Base-by-base conservation (phyloP, 75 land plant genomes). In the Chamaecyparis obtusa region DNA sequence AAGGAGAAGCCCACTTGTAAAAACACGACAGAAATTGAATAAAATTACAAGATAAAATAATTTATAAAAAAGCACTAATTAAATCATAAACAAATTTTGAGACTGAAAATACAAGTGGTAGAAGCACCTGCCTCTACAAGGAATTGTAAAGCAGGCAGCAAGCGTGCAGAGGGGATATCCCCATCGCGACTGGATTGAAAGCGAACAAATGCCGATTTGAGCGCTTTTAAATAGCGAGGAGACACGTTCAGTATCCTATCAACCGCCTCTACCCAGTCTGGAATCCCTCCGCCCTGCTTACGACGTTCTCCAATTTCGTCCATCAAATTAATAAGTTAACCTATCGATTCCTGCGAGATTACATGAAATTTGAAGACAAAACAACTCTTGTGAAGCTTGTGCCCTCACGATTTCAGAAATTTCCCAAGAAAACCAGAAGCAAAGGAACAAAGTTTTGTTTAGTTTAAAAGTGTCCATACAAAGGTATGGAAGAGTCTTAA, bases 61-160 rank as follows among this genome's bases (percentile, higher is more conserved):
- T 75, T 35, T 13, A 3, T 5, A 11, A 1, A 51, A 51, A 33
- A 64, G 1, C 46, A 1, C 33, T 3, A 11, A 35, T 19, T 43
- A 48, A 30, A 54, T n/a, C 41, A 17, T 17, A 49, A 83, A 14
- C 17, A 32, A 39, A 85, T 17, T 21, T 64, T 24, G 48, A 60
- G 60, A 33, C 14, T 33, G 83, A 8, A 87, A 44, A 48, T 24
- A 19, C 51, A 3, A 87, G 9, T 64, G 69, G 69, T 64, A 24
- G 69, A 64, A 64, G 60, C 6, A 64, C 69, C 69, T 88, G 90
- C 92, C 91, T 90, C 85, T 60, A 91, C 41, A 41, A 90, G 87
- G 69, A 87, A 84, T 80, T 88, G 92, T 21, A 90, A 41, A 30
- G 92, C 92, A 3, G 88, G 87, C 14, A 91, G 86, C 24, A 91